Evolutionary conservation across 129 eudicot genomes (phyloP).

Genomic region (Flaveria linearis): DNA sequence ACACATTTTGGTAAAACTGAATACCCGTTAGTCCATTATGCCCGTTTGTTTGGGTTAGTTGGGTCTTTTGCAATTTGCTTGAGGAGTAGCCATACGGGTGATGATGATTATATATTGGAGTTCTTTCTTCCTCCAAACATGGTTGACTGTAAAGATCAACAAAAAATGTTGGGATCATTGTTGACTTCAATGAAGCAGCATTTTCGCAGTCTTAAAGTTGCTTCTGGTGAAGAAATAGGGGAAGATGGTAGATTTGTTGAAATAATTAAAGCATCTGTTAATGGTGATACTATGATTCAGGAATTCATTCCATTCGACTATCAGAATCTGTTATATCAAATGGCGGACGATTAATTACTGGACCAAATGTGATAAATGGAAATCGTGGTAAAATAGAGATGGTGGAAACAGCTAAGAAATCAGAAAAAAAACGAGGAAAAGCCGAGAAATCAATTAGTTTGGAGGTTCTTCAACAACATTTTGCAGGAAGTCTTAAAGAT

Average conservation of each 20-base stretch:
- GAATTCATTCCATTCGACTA: slow-evolving; percentile 42
- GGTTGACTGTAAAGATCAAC: slow-evolving; percentile 50
- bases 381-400: slow-evolving; percentile 32
- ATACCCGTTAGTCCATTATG: slow-evolving; percentile 91
- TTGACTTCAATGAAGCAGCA: slow-evolving; percentile 73
- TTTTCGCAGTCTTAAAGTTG: slow-evolving; percentile 69
- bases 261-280: slow-evolving; percentile 52
- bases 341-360: slow-evolving; percentile 41
- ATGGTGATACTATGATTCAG: slow-evolving; percentile 52
- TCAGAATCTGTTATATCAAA: slow-evolving; percentile 40
- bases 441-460: slow-evolving; percentile 90
- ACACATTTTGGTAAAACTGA: slow-evolving; percentile 73
- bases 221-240: slow-evolving; percentile 80
- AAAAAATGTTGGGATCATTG: slow-evolving; percentile 58
- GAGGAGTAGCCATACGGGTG: slow-evolving; percentile 75
- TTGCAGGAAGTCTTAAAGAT: slow-evolving; percentile 93
- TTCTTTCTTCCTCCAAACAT: slow-evolving; percentile 72
- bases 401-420: slow-evolving; percentile 53
- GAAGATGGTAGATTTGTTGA: slow-evolving; percentile 69
- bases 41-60: slow-evolving; percentile 76
- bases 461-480: slow-evolving; percentile 90
- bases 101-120: slow-evolving; percentile 82
- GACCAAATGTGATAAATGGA: slow-evolving; percentile 24
- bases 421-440: slow-evolving; percentile 88
- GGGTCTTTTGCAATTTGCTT: slow-evolving; percentile 84